Evolutionary conservation across 2,329 filamentous ascomycete species (phyloP).

Genomic region (Spiromastix sp.): DNA sequence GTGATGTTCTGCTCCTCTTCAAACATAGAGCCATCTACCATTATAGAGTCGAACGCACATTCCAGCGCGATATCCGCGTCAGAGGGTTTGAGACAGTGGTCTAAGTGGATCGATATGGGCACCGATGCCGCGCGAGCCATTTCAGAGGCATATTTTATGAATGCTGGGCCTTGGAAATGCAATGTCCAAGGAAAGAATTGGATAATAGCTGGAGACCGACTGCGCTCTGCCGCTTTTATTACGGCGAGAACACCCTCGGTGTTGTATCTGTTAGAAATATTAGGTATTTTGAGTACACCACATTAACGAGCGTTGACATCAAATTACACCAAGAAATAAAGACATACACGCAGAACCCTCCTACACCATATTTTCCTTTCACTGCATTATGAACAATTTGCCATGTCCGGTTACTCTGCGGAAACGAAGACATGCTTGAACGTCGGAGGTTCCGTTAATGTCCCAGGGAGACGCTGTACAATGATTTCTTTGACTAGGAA

Average conservation of each 20-base stretch:
- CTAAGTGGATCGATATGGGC: not conserved
- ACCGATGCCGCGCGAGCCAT: not conserved
- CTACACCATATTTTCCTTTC: not conserved
- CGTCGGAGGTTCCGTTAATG: no score
- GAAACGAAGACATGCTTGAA: not conserved
- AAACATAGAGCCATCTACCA: not conserved
- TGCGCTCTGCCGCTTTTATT: not conserved
- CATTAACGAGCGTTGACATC: not conserved
- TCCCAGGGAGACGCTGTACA: no score
- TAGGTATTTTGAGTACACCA: not conserved
- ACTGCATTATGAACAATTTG: not conserved
- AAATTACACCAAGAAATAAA: no score
- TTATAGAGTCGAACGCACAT: not conserved
- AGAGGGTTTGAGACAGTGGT: not conserved
- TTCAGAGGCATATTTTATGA: not conserved
- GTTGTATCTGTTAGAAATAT: not conserved
- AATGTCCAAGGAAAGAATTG: not conserved
- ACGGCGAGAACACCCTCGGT: not conserved
- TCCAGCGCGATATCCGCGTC: not conserved
- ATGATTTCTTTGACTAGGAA: no score
- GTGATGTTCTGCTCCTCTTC: not conserved
- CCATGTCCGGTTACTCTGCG: not conserved
- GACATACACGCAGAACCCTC: not conserved
- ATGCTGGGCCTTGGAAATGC: not conserved
- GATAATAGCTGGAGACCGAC: not conserved